phyloP scores from a whole-genome alignment of 1,284 basidiomycete species.

The Baeospora myosura region DNA sequence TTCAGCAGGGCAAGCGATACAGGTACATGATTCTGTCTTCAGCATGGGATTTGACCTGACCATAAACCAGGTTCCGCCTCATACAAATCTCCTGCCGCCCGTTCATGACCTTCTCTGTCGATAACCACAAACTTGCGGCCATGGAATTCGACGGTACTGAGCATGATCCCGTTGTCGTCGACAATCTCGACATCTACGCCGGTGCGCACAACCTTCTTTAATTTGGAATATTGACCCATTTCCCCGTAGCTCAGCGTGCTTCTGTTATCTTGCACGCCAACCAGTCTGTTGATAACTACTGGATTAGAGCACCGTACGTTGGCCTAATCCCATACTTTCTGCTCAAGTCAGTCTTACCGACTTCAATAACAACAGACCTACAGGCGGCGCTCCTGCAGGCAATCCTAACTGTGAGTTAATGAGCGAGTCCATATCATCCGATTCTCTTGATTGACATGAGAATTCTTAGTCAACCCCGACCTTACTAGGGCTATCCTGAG shows the following conservation, averaged over 20 bases:
- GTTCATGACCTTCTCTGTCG: constrained; percentile 36
- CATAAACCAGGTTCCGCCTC: constrained; percentile 41
- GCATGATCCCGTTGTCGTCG: constrained; percentile 25
- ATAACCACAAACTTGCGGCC: constrained; percentile 37
- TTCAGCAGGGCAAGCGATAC: constrained; percentile 28
- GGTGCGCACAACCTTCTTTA: constrained; percentile 14
- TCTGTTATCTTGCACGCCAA: constrained; percentile 30
- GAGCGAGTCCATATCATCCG: no score
- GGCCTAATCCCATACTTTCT: background rate
- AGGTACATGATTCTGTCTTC: no score
- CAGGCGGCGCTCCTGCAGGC: constrained; percentile 21
- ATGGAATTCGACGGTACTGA: constrained; percentile 39
- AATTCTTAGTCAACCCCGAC: constrained; percentile 7
- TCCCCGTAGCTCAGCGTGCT: constrained; percentile 23
- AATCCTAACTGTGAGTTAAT: constrained; percentile 26
- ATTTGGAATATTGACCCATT: background rate
- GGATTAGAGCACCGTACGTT: constrained; percentile 27
- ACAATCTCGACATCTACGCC: constrained; percentile 29
- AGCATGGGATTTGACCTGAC: no score
- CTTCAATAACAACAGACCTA: constrained; percentile 19
- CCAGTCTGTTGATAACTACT: constrained; percentile 31
- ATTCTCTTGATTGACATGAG: background rate
- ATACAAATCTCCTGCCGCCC: constrained; percentile 43
- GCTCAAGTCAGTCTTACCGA: background rate
- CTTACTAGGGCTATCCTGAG: constrained; percentile 35